phyloP scores from a whole-genome alignment of 805 yeast species.

The Kodamaea kaohsiungensis region DNA sequence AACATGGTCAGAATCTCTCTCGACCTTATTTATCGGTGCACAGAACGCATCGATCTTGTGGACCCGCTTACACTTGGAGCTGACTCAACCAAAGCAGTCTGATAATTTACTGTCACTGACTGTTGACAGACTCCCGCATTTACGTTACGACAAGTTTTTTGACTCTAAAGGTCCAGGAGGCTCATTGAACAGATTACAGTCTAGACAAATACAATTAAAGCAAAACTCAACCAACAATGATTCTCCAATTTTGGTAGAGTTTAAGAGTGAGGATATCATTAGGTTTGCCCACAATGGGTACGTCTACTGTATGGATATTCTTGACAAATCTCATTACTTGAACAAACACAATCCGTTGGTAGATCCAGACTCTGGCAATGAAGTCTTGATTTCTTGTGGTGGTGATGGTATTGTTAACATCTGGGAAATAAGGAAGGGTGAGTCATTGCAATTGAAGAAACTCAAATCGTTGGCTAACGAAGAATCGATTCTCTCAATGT shows the following conservation, averaged over 20 bases:
- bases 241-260: slow-evolving; percentile 52
- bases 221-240: slow-evolving; percentile 13
- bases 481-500: slow-evolving; percentile 71
- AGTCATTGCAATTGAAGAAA: slow-evolving; percentile 14
- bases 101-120: not conserved
- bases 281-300: slow-evolving; percentile 92
- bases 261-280: slow-evolving; percentile 64
- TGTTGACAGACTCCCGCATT: slow-evolving; percentile 45
- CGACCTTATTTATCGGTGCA: slow-evolving; percentile 79
- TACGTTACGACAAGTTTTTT: slow-evolving; percentile 79
- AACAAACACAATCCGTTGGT: not conserved
- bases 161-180: slow-evolving; percentile 90
- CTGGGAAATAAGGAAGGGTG: slow-evolving; percentile 54
- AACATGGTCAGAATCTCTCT: slow-evolving; percentile 59
- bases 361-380: not conserved
- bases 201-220: slow-evolving; percentile 24
- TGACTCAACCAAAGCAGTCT: not conserved
- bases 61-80: slow-evolving; percentile 41
- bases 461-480: slow-evolving; percentile 55
- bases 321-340: slow-evolving; percentile 14
- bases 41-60: slow-evolving; percentile 89
- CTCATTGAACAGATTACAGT: slow-evolving; percentile 30
- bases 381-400: slow-evolving; percentile 55
- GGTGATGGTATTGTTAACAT: slow-evolving; percentile 89
- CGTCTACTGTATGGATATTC: slow-evolving; percentile 64